Conservation (phyloP, 768 basidiomycete genomes). For the Mycena indigotica region DNA sequence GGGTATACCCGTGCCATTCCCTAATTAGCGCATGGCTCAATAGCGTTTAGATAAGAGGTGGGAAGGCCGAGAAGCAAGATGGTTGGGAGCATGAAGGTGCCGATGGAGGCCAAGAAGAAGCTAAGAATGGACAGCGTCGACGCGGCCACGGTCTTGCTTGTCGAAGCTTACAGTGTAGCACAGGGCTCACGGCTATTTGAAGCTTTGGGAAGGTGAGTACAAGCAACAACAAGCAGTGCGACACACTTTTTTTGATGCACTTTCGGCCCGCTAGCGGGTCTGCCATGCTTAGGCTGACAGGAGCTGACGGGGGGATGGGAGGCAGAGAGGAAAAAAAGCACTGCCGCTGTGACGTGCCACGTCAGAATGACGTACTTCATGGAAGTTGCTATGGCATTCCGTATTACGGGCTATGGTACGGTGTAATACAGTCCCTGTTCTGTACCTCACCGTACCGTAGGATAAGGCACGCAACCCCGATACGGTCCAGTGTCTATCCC, state of each 20-base stretch:
- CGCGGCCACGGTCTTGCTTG: neutral
- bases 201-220: neutral
- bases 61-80: neutral
- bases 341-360: neutral
- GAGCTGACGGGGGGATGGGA: neutral
- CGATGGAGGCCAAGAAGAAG: neutral
- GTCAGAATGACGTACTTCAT: neutral
- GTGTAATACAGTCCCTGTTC: neutral
- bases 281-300: neutral
- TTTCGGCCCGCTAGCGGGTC: neutral
- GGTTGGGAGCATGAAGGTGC: neutral
- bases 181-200: neutral
- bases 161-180: neutral
- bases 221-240: neutral
- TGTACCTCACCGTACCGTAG: neutral
- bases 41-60: no score
- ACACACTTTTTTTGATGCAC: neutral
- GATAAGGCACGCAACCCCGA: neutral
- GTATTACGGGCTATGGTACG: neutral
- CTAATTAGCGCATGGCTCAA: no score
- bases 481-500: neutral
- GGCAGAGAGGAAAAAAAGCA: neutral
- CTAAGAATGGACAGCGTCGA: neutral
- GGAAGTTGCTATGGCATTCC: neutral
- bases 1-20: no score